A percentile compares a stretch with the other conserved stretches of the same genome.
Evolutionary conservation across 768 basidiomycete species (phyloP).

Genomic region (Fomitopsis pulvina): DNA sequence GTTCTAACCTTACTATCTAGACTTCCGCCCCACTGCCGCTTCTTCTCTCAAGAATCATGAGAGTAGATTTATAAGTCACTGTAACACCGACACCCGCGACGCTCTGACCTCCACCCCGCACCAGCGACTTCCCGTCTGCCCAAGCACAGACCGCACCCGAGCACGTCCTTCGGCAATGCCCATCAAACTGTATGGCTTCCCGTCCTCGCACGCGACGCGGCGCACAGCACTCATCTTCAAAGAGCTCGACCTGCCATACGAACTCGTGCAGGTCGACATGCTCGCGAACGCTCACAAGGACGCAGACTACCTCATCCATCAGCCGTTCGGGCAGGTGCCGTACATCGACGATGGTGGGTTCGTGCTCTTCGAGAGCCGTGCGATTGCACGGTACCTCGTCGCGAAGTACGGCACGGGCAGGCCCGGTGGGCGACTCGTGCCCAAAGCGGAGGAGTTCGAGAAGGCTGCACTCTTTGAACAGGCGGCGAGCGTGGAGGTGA

Average conservation of each 20-base stretch:
- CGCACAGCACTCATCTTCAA: slow-evolving; percentile 44
- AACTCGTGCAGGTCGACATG: slow-evolving; percentile 39
- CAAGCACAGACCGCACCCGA: no score
- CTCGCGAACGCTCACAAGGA: slow-evolving; percentile 38
- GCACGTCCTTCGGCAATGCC: slow-evolving; percentile 33
- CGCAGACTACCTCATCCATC: slow-evolving; percentile 34
- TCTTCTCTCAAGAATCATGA: no score
- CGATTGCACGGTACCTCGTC: slow-evolving; percentile 53
- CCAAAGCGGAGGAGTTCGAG: slow-evolving; percentile 28
- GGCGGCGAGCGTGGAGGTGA: slow-evolving; percentile 39
- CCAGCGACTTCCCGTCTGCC: no score
- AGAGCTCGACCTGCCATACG: slow-evolving; percentile 52
- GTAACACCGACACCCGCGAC: no score
- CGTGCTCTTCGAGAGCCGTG: slow-evolving; percentile 56
- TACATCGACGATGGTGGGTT: slow-evolving; percentile 56
- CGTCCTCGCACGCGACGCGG: slow-evolving; percentile 39
- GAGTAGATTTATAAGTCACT: no score
- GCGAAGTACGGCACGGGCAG: slow-evolving; percentile 43
- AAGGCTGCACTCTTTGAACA: slow-evolving; percentile 32
- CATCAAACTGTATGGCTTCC: slow-evolving; percentile 28
- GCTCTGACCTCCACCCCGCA: no score
- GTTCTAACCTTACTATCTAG: no score
- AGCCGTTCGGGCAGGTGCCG: slow-evolving; percentile 66
- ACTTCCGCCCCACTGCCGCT: no score
- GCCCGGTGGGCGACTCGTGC: slow-evolving; percentile 33